Evolutionary conservation across 768 basidiomycete species (phyloP), one percentile per base, ranked within the genome.

Genomic region (Leccinum longicurvipes): DNA sequence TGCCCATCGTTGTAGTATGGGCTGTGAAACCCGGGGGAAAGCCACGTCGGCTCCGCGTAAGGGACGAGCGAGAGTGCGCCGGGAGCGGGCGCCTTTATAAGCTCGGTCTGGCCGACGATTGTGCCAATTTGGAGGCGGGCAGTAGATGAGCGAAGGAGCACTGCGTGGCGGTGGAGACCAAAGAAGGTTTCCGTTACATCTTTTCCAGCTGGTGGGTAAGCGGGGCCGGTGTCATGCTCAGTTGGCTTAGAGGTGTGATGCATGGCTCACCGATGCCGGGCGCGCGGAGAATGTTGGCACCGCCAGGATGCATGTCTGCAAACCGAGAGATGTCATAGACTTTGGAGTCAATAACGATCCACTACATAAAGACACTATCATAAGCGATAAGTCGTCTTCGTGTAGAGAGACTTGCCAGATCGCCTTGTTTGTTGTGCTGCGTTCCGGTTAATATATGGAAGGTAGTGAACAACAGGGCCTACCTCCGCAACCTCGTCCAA

Each of bases 1-100:
- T 94, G 93, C 21, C 80, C 79, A 4, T 85, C 86, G 23, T 78
- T 84, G 73, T 88, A 92, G 70, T 93, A 96, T 0, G 92, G 88
- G 56, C 78, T 85, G 58, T 79, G 76, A 76, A 81, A 91, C 0
- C 85, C 87, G 3, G 74, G 64, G 34, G 73, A 75, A 36, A 93
- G 80, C 90, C 91, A 94, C 1, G 87, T 84, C 7, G 93, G 86
- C 64, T 96, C 93, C 2, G 84, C 91, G 63, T 93, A 95, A 0
- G 93, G 93, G 0, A 94, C 84, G 56, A 77, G 74, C 8, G 89
- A 91, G 36, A 87, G 66, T n/a, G 81, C 81, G 31, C 88, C 91
- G 0, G 82, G 76, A 0, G 72, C 74, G 5, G 77, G 77, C 23
- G 80, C 70, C 63, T 78, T 78, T 66, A 92, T 78, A 34, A 71